Evolutionary conservation across 2,329 filamentous ascomycete species (phyloP), one percentile per base, ranked within the genome.

Genomic region (Verticillium nubilum): DNA sequence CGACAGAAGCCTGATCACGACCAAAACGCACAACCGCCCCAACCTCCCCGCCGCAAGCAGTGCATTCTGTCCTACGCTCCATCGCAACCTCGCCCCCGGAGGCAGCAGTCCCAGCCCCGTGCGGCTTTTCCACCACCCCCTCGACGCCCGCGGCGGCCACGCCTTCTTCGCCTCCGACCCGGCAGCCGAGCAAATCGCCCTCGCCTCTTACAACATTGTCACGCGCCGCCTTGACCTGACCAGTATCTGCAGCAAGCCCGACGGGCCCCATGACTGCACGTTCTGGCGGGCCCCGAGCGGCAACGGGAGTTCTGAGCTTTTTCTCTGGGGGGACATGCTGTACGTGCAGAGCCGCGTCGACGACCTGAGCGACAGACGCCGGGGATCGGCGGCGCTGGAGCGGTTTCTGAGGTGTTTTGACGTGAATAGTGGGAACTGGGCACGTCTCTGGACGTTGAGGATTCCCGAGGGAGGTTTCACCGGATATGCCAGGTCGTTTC

Each of bases 11-110:
- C 27, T n/a, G 1, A 13, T 29, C 13, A 15, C 1, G 6, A 28
- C 52, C 0, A 17, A 2, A 5, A 47, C 42, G 42, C 52, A 53
- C 52, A 15, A 9, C 12, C 52, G 25, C 26, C 3, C 23, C 26
- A 28, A n/a, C 19, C 17, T 53, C 1, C 25, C 25, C 26, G 4
- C n/a, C 17, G 5, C 12, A 4, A 12, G n/a, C 19, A 25, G 1
- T 13, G 13, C 17, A 13, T 17, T 37, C 3, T 17, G n/a, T 6
- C 10, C 17, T 9, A 0, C 1, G n/a, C 2, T 3, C 1, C 2
- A 10, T 19, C 42, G 19, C 19, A 47, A 7, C 9, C n/a, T 12
- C 9, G 26, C 4, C 13, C 12, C 15, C 12, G 1, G 12, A 12
- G 4, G 2, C 1, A 17, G 10, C 52, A 3, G 3, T 13, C 3